phyloP scores from a whole-genome alignment of 352 stramenopile species.

The Thalassiosira delicatula region DNA sequence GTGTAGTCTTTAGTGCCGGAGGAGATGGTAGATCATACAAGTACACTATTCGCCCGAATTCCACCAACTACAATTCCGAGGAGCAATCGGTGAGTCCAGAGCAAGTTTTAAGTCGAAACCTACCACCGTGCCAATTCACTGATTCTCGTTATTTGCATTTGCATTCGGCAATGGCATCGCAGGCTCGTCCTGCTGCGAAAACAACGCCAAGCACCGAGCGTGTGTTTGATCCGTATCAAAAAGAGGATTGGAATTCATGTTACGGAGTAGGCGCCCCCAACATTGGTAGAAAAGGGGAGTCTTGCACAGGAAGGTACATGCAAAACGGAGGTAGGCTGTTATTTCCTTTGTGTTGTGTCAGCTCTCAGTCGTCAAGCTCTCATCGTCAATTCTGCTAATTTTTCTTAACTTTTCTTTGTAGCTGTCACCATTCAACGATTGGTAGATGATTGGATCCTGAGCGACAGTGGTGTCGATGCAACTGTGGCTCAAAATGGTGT shows the following conservation, averaged over 20 bases:
- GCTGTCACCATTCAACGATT: slow-evolving; percentile 56
- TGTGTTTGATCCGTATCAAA: slow-evolving; percentile 43
- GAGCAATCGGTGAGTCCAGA: slow-evolving; percentile 39
- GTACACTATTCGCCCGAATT: slow-evolving; percentile 63
- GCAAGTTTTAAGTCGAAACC: background rate
- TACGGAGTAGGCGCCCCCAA: slow-evolving; percentile 26
- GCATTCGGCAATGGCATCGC: background rate
- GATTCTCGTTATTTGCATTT: slow-evolving; percentile 3
- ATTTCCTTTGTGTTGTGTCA: background rate
- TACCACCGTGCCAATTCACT: background rate
- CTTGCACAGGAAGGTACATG: slow-evolving; percentile 62
- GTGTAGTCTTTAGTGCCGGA: slow-evolving; percentile 45
- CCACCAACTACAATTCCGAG: slow-evolving; percentile 60
- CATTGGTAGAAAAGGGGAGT: slow-evolving; percentile 47
- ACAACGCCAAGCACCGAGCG: slow-evolving; percentile 43
- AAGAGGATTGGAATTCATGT: slow-evolving; percentile 49
- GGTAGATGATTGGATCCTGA: slow-evolving; percentile 71
- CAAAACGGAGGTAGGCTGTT: slow-evolving; percentile 49
- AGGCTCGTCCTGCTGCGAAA: slow-evolving; percentile 45
- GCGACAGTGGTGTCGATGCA: slow-evolving; percentile 46
- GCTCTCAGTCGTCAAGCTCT: background rate
- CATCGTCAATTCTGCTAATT: background rate
- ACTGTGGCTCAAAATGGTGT: slow-evolving; percentile 65
- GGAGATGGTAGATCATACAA: slow-evolving; percentile 43
- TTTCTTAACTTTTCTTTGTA: background rate